A percentile compares a stretch with the other conserved stretches of the same genome.
Conservation (phyloP, 306 rosid species). For the Sophora flavescens region DNA sequence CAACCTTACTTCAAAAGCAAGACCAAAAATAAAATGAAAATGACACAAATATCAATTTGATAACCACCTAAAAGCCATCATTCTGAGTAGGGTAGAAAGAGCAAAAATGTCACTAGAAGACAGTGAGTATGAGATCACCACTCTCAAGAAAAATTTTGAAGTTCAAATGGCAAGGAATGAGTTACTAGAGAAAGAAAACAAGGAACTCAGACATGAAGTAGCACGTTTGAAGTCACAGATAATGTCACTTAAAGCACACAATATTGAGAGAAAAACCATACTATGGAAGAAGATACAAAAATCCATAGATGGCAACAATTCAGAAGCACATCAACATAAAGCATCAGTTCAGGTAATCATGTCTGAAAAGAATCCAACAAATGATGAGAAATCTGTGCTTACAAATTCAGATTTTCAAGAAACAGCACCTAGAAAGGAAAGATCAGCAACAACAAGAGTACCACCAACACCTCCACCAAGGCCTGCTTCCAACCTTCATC, state of each 20-base stretch:
- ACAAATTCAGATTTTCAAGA: slow-evolving; percentile 53
- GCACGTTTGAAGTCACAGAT: slow-evolving; percentile 68
- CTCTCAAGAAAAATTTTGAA: slow-evolving; percentile 64
- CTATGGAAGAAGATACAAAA: slow-evolving; percentile 92
- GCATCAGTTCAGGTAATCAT: slow-evolving; percentile 43
- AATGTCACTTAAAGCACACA: slow-evolving; percentile 70
- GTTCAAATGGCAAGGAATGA: slow-evolving; percentile 57
- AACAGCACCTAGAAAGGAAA: slow-evolving; percentile 53
- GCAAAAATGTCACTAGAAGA: slow-evolving; percentile 59
- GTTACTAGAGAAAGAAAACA: slow-evolving; percentile 75
- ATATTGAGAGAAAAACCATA: slow-evolving; percentile 76
- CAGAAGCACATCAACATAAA: slow-evolving; percentile 57
- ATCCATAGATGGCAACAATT: slow-evolving; percentile 59
- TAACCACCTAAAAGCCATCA: slow-evolving; percentile 34
- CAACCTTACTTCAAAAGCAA: slow-evolving; percentile 68
- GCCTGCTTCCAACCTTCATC: slow-evolving; percentile 51
- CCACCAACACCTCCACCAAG: slow-evolving; percentile 70
- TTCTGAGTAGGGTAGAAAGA: slow-evolving; percentile 39
- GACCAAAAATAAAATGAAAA: slow-evolving; percentile 48
- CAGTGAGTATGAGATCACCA: slow-evolving; percentile 58
- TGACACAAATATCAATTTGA: slow-evolving; percentile 42
- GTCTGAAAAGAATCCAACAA: slow-evolving; percentile 50
- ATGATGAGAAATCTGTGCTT: slow-evolving; percentile 43
- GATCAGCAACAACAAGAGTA: slow-evolving; percentile 32
- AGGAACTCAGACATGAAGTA: slow-evolving; percentile 74